Evolutionary conservation across 371 early-diverging fungal genomes (phyloP).

Genomic region (Lichtheimia ramosa): DNA sequence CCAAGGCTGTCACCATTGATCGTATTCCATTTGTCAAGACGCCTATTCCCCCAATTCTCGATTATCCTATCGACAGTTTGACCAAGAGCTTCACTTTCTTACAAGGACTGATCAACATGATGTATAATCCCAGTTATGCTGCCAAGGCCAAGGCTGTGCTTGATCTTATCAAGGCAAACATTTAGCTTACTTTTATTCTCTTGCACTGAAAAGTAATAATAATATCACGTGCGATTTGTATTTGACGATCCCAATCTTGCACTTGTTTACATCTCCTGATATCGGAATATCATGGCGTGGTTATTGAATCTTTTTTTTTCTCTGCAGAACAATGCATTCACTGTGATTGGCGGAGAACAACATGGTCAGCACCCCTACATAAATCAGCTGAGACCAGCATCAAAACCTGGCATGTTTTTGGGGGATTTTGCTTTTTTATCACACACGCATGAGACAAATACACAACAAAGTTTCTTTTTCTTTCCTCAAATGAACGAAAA

Average conservation of each 20-base stretch:
- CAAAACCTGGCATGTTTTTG: too few relatives aligned
- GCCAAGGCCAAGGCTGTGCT: conserved; percentile 41
- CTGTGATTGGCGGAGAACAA: too few relatives aligned
- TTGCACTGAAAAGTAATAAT: conserved; percentile 2
- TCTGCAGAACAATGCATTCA: background rate
- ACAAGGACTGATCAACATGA: conserved; percentile 33
- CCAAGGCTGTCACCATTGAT: conserved; percentile 74
- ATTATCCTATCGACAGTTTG: conserved; percentile 58
- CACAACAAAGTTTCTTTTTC: conserved; percentile 1
- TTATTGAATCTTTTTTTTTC: background rate
- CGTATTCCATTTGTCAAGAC: conserved; percentile 74
- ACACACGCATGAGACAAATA: background rate
- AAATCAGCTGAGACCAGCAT: too few relatives aligned
- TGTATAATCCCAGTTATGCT: conserved; percentile 39
- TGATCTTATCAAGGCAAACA: conserved; percentile 39
- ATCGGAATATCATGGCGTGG: too few relatives aligned
- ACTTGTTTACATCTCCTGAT: too few relatives aligned
- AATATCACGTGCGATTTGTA: background rate
- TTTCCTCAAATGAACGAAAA: conserved; percentile 1
- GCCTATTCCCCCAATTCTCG: conserved; percentile 66
- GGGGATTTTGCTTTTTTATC: background rate
- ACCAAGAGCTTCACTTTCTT: conserved; percentile 46
- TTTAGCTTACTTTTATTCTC: background rate
- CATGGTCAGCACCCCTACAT: too few relatives aligned
- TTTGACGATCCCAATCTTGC: too few relatives aligned